A percentile compares a stretch with the other conserved stretches of the same genome.
phyloP scores from a whole-genome alignment of 768 basidiomycete genomes.

The Xerocomellus intermedius region DNA sequence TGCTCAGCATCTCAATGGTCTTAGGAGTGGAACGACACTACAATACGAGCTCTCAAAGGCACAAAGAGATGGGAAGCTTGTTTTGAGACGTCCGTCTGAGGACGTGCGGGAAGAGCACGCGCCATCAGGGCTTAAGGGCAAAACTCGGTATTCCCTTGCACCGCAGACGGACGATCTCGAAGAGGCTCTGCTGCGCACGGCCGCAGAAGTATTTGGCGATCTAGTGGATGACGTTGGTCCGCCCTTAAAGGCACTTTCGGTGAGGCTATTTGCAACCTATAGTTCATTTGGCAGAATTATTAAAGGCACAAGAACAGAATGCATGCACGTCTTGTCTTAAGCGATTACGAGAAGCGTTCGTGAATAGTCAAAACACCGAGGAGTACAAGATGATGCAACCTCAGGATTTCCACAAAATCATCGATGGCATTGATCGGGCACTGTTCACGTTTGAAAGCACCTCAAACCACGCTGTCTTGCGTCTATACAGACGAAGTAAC shows the following conservation, averaged over 20 bases:
- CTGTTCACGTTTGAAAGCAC: slow-evolving; percentile 76
- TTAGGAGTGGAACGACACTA: slow-evolving; percentile 78
- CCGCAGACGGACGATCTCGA: slow-evolving; percentile 45
- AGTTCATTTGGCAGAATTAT: slow-evolving; percentile 1
- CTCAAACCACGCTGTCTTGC: slow-evolving; percentile 78
- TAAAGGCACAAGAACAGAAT: slow-evolving; percentile 38
- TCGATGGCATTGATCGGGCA: slow-evolving; percentile 65
- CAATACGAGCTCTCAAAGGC: slow-evolving; percentile 82
- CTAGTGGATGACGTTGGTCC: slow-evolving; percentile 78
- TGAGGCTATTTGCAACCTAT: slow-evolving; percentile 35
- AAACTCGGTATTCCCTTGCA: slow-evolving; percentile 31
- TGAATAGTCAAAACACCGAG: slow-evolving; percentile 36
- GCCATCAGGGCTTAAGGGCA: slow-evolving; percentile 20
- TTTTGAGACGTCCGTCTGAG: slow-evolving; percentile 24
- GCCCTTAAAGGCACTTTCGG: slow-evolving; percentile 71
- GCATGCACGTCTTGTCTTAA: slow-evolving; percentile 60
- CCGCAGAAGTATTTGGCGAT: slow-evolving; percentile 74
- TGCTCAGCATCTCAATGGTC: slow-evolving; percentile 90
- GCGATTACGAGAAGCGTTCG: slow-evolving; percentile 65
- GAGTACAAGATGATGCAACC: slow-evolving; percentile 40
- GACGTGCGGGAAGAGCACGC: slow-evolving; percentile 14
- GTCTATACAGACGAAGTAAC: slow-evolving; percentile 63
- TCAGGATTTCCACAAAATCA: slow-evolving; percentile 63
- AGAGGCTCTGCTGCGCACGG: slow-evolving; percentile 41
- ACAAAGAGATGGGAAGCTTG: slow-evolving; percentile 43